Percentiles rank a stretch among this genome's conserved stretches.
phyloP scores from a whole-genome alignment of 140 eudicot species.

The Ambrosia hybrid region DNA sequence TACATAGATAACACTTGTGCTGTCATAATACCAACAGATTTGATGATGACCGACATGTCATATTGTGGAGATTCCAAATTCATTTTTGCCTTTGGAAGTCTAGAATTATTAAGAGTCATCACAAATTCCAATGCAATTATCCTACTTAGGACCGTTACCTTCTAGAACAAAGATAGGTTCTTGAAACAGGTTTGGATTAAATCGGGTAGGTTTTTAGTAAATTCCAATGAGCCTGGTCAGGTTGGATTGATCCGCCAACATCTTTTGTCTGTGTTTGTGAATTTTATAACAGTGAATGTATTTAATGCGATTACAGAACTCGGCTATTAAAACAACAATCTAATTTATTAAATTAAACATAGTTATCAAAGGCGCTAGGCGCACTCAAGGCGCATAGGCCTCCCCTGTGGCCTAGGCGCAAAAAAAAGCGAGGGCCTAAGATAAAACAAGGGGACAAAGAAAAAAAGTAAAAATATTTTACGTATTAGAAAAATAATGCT shows the following conservation, averaged over 20 bases:
- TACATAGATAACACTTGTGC: neutral
- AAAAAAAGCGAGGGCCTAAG: too few relatives aligned
- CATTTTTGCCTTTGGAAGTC: neutral
- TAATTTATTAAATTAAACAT: neutral
- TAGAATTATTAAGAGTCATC: neutral
- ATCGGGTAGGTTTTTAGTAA: neutral
- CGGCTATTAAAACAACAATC: neutral
- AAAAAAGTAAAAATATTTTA: too few relatives aligned
- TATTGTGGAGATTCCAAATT: neutral
- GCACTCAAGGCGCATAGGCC: too few relatives aligned
- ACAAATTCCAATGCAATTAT: neutral
- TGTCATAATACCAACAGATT: neutral
- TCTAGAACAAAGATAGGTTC: neutral
- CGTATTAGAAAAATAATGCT: too few relatives aligned
- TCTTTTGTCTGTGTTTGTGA: neutral
- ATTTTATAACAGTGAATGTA: neutral
- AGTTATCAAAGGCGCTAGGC: too few relatives aligned
- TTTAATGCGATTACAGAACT: neutral
- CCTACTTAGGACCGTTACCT: neutral
- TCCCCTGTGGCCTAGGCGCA: too few relatives aligned
- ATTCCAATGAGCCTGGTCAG: neutral
- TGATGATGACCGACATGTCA: neutral
- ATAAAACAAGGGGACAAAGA: too few relatives aligned
- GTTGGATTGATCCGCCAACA: neutral
- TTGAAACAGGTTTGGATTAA: neutral